These are phyloP conservation scores for Hypoxylon lienhwacheense DNA, from an alignment of 495 filamentous ascomycete genomes.

Conservation along the genomic window DNA sequence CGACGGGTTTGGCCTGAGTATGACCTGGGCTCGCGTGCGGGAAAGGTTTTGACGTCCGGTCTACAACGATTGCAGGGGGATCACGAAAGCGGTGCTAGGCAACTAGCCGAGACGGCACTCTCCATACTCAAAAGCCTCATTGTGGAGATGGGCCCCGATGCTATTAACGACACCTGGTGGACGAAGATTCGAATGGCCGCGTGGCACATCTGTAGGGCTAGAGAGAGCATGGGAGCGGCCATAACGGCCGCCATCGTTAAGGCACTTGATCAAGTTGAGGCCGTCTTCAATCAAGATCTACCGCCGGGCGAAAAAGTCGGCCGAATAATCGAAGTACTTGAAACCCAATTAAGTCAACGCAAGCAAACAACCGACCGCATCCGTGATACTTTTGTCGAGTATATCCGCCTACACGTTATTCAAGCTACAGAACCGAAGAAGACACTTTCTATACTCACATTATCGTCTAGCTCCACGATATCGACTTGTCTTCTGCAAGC, in stretches of 20 bases:
- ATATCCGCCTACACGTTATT: constrained; percentile 24
- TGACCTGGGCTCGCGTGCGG: constrained; percentile 46
- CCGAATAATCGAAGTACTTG: constrained; percentile 36
- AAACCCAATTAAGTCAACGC: constrained; percentile 22
- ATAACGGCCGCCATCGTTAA: constrained; percentile 56
- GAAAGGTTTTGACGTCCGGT: constrained; percentile 47
- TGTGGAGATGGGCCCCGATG: constrained; percentile 22
- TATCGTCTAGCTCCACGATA: constrained; percentile 66
- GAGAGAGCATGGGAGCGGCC: constrained; percentile 64
- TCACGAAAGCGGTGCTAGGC: constrained; percentile 59
- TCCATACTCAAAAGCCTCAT: constrained; percentile 50
- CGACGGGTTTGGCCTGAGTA: constrained; percentile 60
- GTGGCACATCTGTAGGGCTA: constrained; percentile 67
- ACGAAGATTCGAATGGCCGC: constrained; percentile 54
- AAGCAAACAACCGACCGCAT: constrained; percentile 35
- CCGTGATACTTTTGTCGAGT: constrained; percentile 40
- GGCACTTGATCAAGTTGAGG: constrained; percentile 43
- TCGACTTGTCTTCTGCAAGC: constrained; percentile 36
- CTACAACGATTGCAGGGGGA: constrained; percentile 53
- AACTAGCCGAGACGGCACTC: constrained; percentile 56
- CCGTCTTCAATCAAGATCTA: constrained; percentile 28
- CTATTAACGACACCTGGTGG: constrained; percentile 54
- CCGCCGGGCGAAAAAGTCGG: constrained; percentile 38
- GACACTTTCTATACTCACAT: constrained; percentile 54
- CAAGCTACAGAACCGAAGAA: constrained; percentile 20